These are phyloP conservation scores for Brassica cretica DNA, from an alignment of 345 rosid genomes.

Conservation along the genomic window DNA sequence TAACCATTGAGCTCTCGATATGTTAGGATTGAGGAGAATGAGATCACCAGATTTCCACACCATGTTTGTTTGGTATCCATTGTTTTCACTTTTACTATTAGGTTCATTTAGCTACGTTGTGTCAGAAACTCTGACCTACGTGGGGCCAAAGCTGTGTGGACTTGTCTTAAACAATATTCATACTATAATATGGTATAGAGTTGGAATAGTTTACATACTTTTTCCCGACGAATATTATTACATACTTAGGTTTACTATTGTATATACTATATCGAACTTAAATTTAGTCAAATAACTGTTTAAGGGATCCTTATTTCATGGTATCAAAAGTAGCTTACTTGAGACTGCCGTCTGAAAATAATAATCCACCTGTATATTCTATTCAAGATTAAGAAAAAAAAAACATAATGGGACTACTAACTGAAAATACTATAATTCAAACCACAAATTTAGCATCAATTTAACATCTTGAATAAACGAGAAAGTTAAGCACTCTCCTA, in stretches of 20 bases:
- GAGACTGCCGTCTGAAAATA: conserved; percentile 4
- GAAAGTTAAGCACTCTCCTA: no score
- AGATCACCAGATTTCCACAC: conserved; percentile 9
- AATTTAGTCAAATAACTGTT: background rate
- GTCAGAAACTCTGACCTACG: conserved; percentile 27
- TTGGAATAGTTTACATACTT: background rate
- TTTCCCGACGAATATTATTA: background rate
- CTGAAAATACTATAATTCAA: background rate
- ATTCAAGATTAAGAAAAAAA: background rate
- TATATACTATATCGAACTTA: background rate
- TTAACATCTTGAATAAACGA: background rate
- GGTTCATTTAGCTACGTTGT: background rate
- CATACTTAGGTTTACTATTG: background rate
- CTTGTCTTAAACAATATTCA: conserved; percentile 28
- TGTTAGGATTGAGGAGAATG: conserved; percentile 6
- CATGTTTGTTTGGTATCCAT: background rate
- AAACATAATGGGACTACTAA: background rate
- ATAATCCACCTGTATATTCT: background rate
- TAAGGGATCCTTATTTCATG: background rate
- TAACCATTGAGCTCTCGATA: background rate
- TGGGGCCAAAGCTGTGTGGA: conserved; percentile 17
- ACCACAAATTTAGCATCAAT: background rate
- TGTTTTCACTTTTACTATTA: conserved; percentile 3
- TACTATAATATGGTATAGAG: background rate
- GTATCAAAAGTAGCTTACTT: background rate